Percentiles rank a stretch among this genome's conserved stretches.
Evolutionary conservation across 164 flowering plant genomes (phyloP).

Genomic region (Piper betle): DNA sequence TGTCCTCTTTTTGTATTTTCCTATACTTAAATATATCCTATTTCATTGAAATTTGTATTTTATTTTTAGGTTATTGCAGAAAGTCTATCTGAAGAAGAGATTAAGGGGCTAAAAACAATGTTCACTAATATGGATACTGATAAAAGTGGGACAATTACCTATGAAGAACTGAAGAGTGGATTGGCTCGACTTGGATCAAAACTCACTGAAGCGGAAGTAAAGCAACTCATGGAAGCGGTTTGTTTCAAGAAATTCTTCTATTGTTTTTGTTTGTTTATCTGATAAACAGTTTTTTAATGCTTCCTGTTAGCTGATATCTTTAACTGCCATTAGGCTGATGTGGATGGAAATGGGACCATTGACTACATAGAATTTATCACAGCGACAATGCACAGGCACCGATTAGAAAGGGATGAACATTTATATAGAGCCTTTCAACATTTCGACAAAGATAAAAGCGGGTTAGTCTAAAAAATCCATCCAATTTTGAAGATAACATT

Average conservation of each 20-base stretch:
- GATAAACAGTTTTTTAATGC: not conserved
- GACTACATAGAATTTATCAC: conserved; percentile 72
- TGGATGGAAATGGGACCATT: conserved; percentile 67
- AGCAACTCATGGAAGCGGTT: conserved; percentile 76
- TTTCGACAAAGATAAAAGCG: conserved; percentile 79
- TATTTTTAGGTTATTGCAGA: conserved; percentile 64
- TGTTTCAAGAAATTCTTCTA: not conserved
- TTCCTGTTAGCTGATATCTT: not conserved
- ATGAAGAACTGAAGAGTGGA: conserved; percentile 70
- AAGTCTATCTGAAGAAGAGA: conserved; percentile 74
- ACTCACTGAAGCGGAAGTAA: conserved; percentile 55
- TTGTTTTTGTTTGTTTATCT: not conserved
- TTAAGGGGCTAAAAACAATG: conserved; percentile 78
- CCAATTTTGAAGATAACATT: not conserved
- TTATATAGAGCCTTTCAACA: conserved; percentile 54
- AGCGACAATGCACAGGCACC: conserved; percentile 71
- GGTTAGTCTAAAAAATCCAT: conserved; percentile 36
- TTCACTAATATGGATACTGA: conserved; percentile 87
- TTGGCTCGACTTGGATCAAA: conserved; percentile 71
- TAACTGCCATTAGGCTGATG: conserved; percentile 45
- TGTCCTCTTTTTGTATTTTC: not conserved
- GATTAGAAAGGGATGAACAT: conserved; percentile 59
- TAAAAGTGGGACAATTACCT: conserved; percentile 81
- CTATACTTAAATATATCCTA: not conserved
- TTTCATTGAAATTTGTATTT: not conserved